Evolutionary conservation across 805 yeast species (phyloP).

Genomic region (Candida wancherniae): DNA sequence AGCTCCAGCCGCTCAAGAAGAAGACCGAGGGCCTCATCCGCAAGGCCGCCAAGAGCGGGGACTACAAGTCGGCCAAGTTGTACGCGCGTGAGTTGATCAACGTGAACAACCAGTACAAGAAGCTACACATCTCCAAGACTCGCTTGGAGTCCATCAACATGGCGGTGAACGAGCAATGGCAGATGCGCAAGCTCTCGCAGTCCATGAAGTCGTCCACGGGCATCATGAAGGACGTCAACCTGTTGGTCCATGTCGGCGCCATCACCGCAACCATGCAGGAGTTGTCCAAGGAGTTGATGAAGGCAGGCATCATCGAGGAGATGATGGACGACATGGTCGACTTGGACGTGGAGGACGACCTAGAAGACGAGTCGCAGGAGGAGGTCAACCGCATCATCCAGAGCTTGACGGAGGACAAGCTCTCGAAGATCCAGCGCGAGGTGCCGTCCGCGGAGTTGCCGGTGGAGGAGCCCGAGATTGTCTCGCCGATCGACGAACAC

Average conservation of each 20-base stretch:
- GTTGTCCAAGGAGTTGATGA: constrained; percentile 79
- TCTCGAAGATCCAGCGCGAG: constrained; percentile 30
- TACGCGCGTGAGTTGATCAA: constrained; percentile 80
- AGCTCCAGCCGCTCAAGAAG: constrained; percentile 53
- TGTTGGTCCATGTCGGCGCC: constrained; percentile 72
- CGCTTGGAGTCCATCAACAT: constrained; percentile 79
- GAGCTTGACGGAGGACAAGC: constrained; percentile 36
- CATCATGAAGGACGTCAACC: constrained; percentile 85
- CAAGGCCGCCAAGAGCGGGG: constrained; percentile 71
- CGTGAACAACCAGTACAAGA: constrained; percentile 65
- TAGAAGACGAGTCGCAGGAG: constrained; percentile 61
- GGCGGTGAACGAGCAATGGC: constrained; percentile 90
- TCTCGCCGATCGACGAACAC: constrained; percentile 35
- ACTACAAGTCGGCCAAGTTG: constrained; percentile 64
- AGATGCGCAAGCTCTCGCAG: constrained; percentile 74
- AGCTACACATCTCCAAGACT: constrained; percentile 77
- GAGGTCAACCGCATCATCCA: constrained; percentile 57
- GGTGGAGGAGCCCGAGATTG: constrained; percentile 15
- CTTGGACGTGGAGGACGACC: constrained; percentile 54
- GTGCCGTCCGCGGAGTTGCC: constrained; percentile 28
- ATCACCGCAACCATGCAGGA: constrained; percentile 79
- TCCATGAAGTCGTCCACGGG: constrained; percentile 73
- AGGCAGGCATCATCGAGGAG: constrained; percentile 83
- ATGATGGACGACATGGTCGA: constrained; percentile 93
- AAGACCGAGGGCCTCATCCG: constrained; percentile 77